These are phyloP conservation scores for Fusarium hostae DNA, from an alignment of 2,329 filamentous ascomycete genomes.

Conservation along the genomic window DNA sequence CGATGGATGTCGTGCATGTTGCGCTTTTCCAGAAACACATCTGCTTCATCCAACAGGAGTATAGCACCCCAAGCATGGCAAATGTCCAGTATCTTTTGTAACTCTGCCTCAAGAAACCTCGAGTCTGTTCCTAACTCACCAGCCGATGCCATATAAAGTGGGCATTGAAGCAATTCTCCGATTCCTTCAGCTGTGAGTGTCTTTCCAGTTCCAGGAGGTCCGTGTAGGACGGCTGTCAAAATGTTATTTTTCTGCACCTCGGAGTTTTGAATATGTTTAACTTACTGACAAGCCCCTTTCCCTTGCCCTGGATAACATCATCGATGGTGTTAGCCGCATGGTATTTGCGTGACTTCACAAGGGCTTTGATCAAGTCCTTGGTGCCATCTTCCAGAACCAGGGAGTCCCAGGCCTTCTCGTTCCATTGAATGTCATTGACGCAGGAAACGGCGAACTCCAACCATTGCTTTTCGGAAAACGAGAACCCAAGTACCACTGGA, in stretches of 20 bases:
- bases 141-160: slow-evolving; percentile 84
- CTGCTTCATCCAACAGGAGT: slow-evolving; percentile 85
- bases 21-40: slow-evolving; percentile 85
- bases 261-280: slow-evolving; percentile 10
- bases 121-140: slow-evolving; percentile 86
- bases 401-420: slow-evolving; percentile 82
- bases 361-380: slow-evolving; percentile 75
- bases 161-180: slow-evolving; percentile 82
- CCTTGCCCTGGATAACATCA: slow-evolving; percentile 85
- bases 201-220: slow-evolving; percentile 88
- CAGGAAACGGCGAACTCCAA: slow-evolving; percentile 85
- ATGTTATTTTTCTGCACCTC: slow-evolving; percentile 27
- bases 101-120: slow-evolving; percentile 75
- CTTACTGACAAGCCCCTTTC: slow-evolving; percentile 79
- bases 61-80: slow-evolving; percentile 89
- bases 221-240: slow-evolving; percentile 75
- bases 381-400: slow-evolving; percentile 75
- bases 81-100: slow-evolving; percentile 87
- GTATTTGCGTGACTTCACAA: slow-evolving; percentile 87
- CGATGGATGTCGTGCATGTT: slow-evolving; percentile 86
- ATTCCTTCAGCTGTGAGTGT: slow-evolving; percentile 89
- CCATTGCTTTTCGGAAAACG: slow-evolving; percentile 91
- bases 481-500: slow-evolving; percentile 85
- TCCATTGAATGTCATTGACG: slow-evolving; percentile 85
- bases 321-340: slow-evolving; percentile 84